phyloP scores from a whole-genome alignment of 805 yeast species.

The Kuraishia cidri region DNA sequence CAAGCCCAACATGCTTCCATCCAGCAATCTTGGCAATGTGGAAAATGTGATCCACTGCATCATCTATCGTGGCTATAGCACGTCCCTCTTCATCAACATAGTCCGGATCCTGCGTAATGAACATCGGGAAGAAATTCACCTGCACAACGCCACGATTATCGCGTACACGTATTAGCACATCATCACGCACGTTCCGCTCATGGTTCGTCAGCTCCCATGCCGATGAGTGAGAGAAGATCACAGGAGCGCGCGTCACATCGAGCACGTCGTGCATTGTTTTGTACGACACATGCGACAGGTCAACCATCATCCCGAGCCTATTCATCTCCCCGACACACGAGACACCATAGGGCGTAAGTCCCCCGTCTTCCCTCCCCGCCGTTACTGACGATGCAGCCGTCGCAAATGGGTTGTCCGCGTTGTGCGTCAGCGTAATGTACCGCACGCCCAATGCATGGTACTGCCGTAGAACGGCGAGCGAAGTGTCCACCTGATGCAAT shows the following conservation, averaged over 20 bases:
- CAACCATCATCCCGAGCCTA: conserved; percentile 44
- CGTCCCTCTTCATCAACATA: conserved; percentile 3
- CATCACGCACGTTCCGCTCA: conserved; percentile 39
- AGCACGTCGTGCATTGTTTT: conserved; percentile 38
- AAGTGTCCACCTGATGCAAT: conserved; percentile 40
- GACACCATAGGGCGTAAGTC: conserved; percentile 30
- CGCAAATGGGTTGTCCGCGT: conserved; percentile 50
- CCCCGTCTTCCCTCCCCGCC: conserved; percentile 35
- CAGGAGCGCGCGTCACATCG: conserved; percentile 31
- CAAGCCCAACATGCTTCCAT: conserved; percentile 44
- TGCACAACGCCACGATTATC: conserved; percentile 38
- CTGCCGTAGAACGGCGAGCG: conserved; percentile 38
- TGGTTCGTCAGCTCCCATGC: conserved; percentile 30
- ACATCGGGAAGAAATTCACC: conserved; percentile 34
- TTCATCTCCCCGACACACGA: conserved; percentile 38
- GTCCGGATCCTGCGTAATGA: conserved; percentile 15
- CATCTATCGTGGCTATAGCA: conserved; percentile 28
- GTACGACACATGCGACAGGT: conserved; percentile 37
- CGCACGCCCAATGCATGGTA: conserved; percentile 43
- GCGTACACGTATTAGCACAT: conserved; percentile 27
- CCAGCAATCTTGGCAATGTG: conserved; percentile 34
- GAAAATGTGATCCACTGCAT: conserved; percentile 34
- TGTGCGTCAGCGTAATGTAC: conserved; percentile 44
- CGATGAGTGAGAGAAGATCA: conserved; percentile 40
- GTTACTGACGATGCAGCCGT: conserved; percentile 41